A percentile compares a stretch with the other conserved stretches of the same genome.
These are phyloP conservation scores for Metschnikowia continentalis DNA, from an alignment of 805 yeast species.

Conservation along the genomic window DNA sequence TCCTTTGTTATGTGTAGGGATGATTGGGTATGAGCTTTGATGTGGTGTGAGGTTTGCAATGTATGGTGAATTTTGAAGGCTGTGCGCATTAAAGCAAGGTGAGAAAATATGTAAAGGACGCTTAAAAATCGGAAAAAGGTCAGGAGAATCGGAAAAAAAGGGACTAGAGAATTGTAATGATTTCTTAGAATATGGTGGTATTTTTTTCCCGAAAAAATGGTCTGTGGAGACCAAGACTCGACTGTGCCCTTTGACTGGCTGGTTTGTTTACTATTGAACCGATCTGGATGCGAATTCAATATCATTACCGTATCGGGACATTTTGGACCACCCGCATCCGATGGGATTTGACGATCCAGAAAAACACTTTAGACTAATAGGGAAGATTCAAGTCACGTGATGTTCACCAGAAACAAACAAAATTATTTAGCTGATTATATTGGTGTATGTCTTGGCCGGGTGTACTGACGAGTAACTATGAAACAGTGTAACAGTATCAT, in stretches of 20 bases:
- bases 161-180: not conserved
- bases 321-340: too few relatives aligned
- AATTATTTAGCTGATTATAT: too few relatives aligned
- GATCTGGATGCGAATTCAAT: slow-evolving; percentile 1
- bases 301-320: not conserved
- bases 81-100: not conserved
- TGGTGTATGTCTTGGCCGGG: too few relatives aligned
- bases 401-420: too few relatives aligned
- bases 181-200: not conserved
- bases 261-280: slow-evolving; percentile 3
- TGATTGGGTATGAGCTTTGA: too few relatives aligned
- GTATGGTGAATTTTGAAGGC: not conserved
- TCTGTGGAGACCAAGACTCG: not conserved
- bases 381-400: not conserved
- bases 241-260: not conserved
- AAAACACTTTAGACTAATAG: not conserved
- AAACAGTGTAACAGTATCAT: too few relatives aligned
- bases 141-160: not conserved
- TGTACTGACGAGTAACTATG: too few relatives aligned
- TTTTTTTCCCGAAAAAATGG: not conserved
- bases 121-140: not conserved
- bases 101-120: not conserved
- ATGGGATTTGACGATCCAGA: too few relatives aligned
- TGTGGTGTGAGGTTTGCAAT: not conserved
- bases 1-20: too few relatives aligned